Evolutionary conservation across 176 grass and related monocot species (phyloP), one percentile per base, ranked within the genome.

Genomic region (Paspalum notatum): DNA sequence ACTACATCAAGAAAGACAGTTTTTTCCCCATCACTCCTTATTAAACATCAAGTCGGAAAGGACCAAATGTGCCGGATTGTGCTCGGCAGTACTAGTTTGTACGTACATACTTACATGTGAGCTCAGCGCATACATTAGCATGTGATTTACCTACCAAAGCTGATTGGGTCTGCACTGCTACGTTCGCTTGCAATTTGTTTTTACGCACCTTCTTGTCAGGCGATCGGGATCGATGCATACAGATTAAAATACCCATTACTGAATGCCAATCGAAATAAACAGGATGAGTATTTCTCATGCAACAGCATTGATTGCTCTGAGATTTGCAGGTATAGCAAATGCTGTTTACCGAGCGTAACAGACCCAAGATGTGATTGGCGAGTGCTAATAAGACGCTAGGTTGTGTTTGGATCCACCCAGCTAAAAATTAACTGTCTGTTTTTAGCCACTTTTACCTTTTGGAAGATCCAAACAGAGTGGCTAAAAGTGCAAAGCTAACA

Each of bases 91-190:
- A 32, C 32, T 32, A 32, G 32, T 32, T 32, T 32, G 32, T 32
- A 32, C 32, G 32, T 32, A 32, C 14, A 24, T 15, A n/a, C n/a
- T n/a, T n/a, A 25, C 61, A 45, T 47, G 37, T 47, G 5, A 53
- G 43, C 39, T 48, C 65, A 58, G 55, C 54, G 53, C 6, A 16
- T 61, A 49, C 51, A 81, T 57, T 47, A 68, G 43, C 78, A 87
- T 40, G 41, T 63, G 44, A 71, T 25, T 70, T 0, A 14, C 15
- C 50, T 38, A 12, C 1, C 11, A 20, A 20, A 50, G 43, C 42
- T 25, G n/a, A 14, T 60, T 65, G 14, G 62, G 22, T 27, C 13
- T 72, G 26, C 50, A 5, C 52, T 22, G 15, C 9, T 72, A 41
- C 62, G 32, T 79, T 59, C 32, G 24, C 7, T n/a, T 76, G 40